These are phyloP conservation scores for Terfezia claveryi DNA, from an alignment of 495 filamentous ascomycete genomes.

Conservation along the genomic window DNA sequence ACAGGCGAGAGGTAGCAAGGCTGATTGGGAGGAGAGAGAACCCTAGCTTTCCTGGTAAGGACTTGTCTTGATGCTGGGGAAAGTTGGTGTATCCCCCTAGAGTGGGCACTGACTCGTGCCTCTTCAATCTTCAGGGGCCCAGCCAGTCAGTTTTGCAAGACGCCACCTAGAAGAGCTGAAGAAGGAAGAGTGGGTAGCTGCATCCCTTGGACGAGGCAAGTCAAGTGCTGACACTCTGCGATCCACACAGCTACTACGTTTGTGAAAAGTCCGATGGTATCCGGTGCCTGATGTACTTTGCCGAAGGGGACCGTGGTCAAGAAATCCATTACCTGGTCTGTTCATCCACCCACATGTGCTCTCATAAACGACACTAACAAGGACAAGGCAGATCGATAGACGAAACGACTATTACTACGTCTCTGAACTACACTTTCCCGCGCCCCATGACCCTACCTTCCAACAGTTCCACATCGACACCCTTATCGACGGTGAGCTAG, in stretches of 20 bases:
- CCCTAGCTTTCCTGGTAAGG: slow-evolving; percentile 38
- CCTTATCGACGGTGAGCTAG: slow-evolving; percentile 79
- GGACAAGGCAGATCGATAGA: slow-evolving; percentile 45
- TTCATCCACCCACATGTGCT: too few species aligned
- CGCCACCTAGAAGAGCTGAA: slow-evolving; percentile 58
- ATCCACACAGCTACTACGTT: slow-evolving; percentile 50
- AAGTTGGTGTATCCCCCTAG: too few species aligned
- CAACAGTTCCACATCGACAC: slow-evolving; percentile 54
- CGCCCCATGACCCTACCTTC: slow-evolving; percentile 33
- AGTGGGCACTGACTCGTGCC: too few species aligned
- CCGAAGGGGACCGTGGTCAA: slow-evolving; percentile 29
- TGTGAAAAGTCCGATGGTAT: slow-evolving; percentile 98
- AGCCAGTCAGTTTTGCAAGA: slow-evolving; percentile 74
- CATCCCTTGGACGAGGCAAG: background rate
- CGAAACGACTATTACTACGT: slow-evolving; percentile 88
- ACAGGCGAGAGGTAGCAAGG: slow-evolving; percentile 52
- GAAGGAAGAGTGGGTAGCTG: slow-evolving; percentile 37
- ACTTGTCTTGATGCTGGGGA: too few species aligned
- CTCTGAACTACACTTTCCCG: slow-evolving; percentile 59
- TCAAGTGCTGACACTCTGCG: background rate
- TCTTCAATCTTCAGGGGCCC: slow-evolving; percentile 36
- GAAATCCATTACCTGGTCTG: slow-evolving; percentile 45
- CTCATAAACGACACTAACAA: background rate
- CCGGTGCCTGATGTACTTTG: slow-evolving; percentile 78
- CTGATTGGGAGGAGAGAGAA: slow-evolving; percentile 43